Base-by-base conservation (phyloP, 2,329 filamentous ascomycete species). In the Xylaria multiplex region DNA sequence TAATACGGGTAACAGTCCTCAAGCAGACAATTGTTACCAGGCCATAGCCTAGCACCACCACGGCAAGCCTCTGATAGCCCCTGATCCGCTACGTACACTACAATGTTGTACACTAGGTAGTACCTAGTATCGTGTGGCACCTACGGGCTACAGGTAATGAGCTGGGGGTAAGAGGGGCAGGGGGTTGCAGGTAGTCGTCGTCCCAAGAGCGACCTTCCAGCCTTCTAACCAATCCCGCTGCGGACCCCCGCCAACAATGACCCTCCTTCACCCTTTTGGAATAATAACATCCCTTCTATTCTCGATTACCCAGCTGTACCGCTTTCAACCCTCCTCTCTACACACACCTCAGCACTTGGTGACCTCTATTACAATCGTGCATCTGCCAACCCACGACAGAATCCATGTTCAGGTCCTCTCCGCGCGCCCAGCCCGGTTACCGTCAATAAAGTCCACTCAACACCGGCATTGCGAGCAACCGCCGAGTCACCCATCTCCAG, bases 261-360 rank as follows among this genome's bases (percentile, higher is more conserved):
- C 62, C 67, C 62, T 64, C 64, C 57, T 67, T 64, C 46, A 59
- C 64, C 64, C 67, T 62, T 65, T 69, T 65, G 59, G 65, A 69
- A 61, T 58, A 67, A 64, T 66, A 63, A 61, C 62, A 67, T 63
- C 67, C 67, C 66, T 66, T 65, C 67, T 68, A 64, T 55, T 60
- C 66, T 60, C 60, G 64, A 66, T 63, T 19, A 61, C 57, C 67
- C 60, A 69, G 67, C 65, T 14, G 53, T 58, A 59, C 46, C 62
- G 46, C 53, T 65, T 43, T 54, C 63, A 49, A 56, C 52, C 57
- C 65, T 67, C 61, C 60, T 55, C 45, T 59, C 22, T 35, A 58
- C 59, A 66, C 58, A 58, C 50, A 50, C 58, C 45, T 57, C 48
- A 59, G 55, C 54, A 27, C 64, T 42, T 40, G 56, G 37, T 42